Base-by-base conservation (phyloP, 768 basidiomycete genomes). In the Kwoniella botswanensis region DNA sequence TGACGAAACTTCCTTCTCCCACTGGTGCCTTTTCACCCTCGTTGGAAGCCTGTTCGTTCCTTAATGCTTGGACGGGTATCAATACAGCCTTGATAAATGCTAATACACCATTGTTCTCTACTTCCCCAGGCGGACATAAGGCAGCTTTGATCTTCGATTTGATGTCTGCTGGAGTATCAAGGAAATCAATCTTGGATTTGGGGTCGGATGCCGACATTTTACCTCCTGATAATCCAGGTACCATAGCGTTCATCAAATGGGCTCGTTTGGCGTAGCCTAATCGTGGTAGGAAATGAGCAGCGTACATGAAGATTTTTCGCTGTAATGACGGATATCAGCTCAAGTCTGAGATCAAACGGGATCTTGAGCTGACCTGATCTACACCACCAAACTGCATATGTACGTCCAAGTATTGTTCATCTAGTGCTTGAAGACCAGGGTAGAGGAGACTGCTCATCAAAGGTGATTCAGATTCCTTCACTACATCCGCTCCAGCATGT, bases 141-240 rank as follows among this genome's bases (percentile, higher is more conserved):
- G 97, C 95, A 24, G 86, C 86, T 84, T 92, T 93, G 84, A 98
- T 89, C 86, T 98, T 98, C 84, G 89, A 90, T 79, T 91, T 90
- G 60, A 98, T 88, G 53, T 86, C 88, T 35, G 92, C 91, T 0
- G 94, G 90, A 3, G 89, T 82, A 83, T 98, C 96, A 72, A 99
- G 89, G 84, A 98, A 93, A 85, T 99, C 97, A 82, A 98, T 96
- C 85, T 99, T 99, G 73, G 92, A 94, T 82, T 97, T 93, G 41
- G 94, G 94, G 76, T 98, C 96, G 0, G 96, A 98, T 1, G 94
- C 91, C 17, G 94, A 97, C 97, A 99, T 98, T 82, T 99, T 99
- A 18, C 93, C 93, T 42, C 95, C 95, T 54, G 90, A 90, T 43
- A 97, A 87, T 55, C 95, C 94, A 41, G 95, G 94, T 0, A 98